Evolutionary conservation across 2,329 filamentous ascomycete species (phyloP).

Genomic region (Diaporthe batatas): DNA sequence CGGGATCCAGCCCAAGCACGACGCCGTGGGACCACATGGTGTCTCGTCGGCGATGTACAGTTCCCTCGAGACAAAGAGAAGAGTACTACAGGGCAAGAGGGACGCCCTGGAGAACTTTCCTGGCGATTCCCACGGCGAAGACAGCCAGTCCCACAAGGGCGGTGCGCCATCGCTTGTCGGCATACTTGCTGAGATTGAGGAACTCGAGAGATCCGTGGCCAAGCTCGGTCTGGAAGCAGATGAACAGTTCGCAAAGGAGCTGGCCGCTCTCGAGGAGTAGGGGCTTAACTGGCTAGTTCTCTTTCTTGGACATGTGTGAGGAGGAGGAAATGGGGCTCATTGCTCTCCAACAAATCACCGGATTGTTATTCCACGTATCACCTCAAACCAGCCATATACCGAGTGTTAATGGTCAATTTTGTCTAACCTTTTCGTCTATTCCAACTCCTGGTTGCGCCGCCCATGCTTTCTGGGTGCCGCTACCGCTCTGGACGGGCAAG

Average conservation of each 20-base stretch:
- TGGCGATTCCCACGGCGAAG: constrained; percentile 3
- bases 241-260: constrained; percentile 60
- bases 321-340: background rate
- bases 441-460: constrained; percentile 2
- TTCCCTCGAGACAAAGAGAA: constrained; percentile 52
- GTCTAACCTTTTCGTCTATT: constrained; percentile 34
- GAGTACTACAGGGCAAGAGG: constrained; percentile 51
- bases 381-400: background rate
- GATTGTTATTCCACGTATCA: background rate
- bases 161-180: constrained; percentile 49
- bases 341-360: background rate
- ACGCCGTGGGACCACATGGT: constrained; percentile 42
- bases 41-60: constrained; percentile 54
- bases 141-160: constrained; percentile 44
- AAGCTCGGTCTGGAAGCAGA: constrained; percentile 59
- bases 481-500: background rate
- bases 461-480: constrained; percentile 17
- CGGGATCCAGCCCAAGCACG: constrained; percentile 42
- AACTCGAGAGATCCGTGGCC: constrained; percentile 55
- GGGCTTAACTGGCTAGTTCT: background rate
- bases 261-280: constrained; percentile 51
- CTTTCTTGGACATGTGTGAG: background rate
- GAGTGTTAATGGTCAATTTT: constrained; percentile 13
- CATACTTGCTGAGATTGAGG: constrained; percentile 51
- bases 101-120: constrained; percentile 43